phyloP scores from a whole-genome alignment of 495 filamentous ascomycete genomes.

The Penicillium robsamsonii region DNA sequence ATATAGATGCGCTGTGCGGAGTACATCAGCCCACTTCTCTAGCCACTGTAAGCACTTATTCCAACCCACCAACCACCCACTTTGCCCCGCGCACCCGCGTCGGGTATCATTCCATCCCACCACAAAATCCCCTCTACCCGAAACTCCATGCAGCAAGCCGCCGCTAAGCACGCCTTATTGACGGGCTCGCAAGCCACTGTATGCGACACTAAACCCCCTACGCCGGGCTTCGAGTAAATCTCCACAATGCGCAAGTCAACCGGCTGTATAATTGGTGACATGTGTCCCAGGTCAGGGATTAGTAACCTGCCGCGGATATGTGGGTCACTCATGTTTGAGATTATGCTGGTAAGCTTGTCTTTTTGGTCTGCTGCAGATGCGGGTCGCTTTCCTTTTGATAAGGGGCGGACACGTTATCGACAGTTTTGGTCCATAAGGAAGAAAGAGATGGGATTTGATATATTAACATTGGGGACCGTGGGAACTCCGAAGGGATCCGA shows the following conservation, averaged over 20 bases:
- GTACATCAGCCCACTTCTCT: background rate
- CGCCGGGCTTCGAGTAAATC: background rate
- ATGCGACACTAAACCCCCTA: background rate
- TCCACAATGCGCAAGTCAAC: background rate
- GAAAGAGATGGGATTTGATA: background rate
- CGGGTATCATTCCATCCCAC: conserved; percentile 1
- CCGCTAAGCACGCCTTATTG: conserved; percentile 15
- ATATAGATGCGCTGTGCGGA: background rate
- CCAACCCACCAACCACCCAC: background rate
- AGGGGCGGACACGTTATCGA: background rate
- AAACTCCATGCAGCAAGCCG: conserved; percentile 14
- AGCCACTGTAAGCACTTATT: background rate
- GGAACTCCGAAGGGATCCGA: background rate
- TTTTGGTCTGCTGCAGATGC: conserved; percentile 2
- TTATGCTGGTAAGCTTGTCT: conserved; percentile 2
- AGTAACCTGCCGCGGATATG: background rate
- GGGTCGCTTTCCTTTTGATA: background rate
- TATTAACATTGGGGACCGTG: background rate
- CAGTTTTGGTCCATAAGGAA: background rate
- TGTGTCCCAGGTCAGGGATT: too few species aligned
- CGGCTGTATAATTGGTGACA: background rate
- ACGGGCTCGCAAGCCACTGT: conserved; percentile 11
- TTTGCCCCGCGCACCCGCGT: conserved; percentile 4
- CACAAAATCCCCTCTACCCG: conserved; percentile 8
- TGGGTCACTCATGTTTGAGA: conserved; percentile 1